Conservation (phyloP, 1,284 basidiomycete genomes). For the Trametes sp. region DNA sequence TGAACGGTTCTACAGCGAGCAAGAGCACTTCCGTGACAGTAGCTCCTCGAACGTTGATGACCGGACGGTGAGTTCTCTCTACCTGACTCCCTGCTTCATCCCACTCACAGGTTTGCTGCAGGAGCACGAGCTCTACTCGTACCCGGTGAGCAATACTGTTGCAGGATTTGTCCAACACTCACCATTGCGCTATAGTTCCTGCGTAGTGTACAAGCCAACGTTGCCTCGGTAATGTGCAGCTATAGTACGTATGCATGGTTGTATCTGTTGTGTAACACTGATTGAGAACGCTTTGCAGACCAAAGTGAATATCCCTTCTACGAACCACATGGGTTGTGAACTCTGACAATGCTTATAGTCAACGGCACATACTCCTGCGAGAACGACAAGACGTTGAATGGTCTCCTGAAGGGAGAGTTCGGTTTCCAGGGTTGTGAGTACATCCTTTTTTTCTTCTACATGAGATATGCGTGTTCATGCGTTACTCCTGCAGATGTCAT, state of each 20-base stretch:
- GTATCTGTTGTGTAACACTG: neutral
- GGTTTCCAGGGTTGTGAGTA: conserved; percentile 73
- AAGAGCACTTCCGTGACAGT: conserved; percentile 61
- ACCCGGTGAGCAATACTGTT: conserved; percentile 47
- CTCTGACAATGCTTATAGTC: conserved; percentile 42
- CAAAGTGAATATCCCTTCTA: conserved; percentile 45
- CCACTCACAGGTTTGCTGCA: conserved; percentile 25
- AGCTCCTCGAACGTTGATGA: conserved; percentile 74
- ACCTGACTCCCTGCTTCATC: neutral
- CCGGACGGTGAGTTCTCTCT: conserved; percentile 47
- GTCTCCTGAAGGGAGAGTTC: conserved; percentile 74
- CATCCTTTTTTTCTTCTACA: no score
- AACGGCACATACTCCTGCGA: conserved; percentile 75
- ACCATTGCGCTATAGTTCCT: conserved; percentile 53
- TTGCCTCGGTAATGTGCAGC: conserved; percentile 75
- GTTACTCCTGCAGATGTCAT: conserved; percentile 32
- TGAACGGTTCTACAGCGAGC: conserved; percentile 45
- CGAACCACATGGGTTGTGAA: neutral
- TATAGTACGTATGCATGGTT: conserved; percentile 54
- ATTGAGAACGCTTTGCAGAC: conserved; percentile 39
- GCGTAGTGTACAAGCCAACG: conserved; percentile 68
- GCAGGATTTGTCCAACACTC: conserved; percentile 14
- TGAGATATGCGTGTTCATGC: neutral
- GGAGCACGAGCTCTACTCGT: conserved; percentile 65
- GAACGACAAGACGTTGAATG: conserved; percentile 72